Evolutionary conservation across 2,329 filamentous ascomycete genomes (phyloP).

Genomic region (Macroventuria anomochaeta): DNA sequence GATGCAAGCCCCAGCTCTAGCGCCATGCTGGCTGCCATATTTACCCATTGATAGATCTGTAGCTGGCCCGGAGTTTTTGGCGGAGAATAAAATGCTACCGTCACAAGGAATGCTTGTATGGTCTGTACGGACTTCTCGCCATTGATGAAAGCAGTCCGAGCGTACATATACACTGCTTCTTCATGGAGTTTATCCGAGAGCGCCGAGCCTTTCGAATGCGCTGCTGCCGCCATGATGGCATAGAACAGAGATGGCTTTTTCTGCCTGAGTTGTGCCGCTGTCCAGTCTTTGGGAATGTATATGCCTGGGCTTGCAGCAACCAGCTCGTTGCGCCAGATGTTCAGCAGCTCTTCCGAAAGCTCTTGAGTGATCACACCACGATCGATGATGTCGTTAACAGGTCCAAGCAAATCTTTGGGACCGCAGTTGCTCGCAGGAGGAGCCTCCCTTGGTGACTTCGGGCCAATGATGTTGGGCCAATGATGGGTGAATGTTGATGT

Average conservation of each 20-base stretch:
- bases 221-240: conserved; percentile 46
- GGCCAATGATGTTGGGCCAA: conserved; percentile 12
- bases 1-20: conserved; percentile 46
- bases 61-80: conserved; percentile 41
- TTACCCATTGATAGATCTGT: conserved; percentile 45
- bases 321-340: conserved; percentile 41
- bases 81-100: conserved; percentile 44
- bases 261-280: conserved; percentile 35
- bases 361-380: conserved; percentile 41
- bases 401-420: conserved; percentile 30
- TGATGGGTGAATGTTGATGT: conserved; percentile 15
- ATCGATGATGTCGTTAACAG: conserved; percentile 45
- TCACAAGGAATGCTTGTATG: conserved; percentile 45
- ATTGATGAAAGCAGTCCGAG: conserved; percentile 43
- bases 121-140: conserved; percentile 48
- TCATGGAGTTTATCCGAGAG: conserved; percentile 44
- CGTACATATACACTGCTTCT: conserved; percentile 43
- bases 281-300: conserved; percentile 40
- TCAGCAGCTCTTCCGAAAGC: conserved; percentile 37
- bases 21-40: conserved; percentile 47
- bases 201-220: conserved; percentile 40
- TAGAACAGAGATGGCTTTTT: conserved; percentile 46
- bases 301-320: conserved; percentile 40
- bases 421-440: conserved; percentile 11
- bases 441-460: conserved; percentile 10